Base-by-base conservation (phyloP, 805 yeast species). In the Blastobotrys chiropterorum region DNA sequence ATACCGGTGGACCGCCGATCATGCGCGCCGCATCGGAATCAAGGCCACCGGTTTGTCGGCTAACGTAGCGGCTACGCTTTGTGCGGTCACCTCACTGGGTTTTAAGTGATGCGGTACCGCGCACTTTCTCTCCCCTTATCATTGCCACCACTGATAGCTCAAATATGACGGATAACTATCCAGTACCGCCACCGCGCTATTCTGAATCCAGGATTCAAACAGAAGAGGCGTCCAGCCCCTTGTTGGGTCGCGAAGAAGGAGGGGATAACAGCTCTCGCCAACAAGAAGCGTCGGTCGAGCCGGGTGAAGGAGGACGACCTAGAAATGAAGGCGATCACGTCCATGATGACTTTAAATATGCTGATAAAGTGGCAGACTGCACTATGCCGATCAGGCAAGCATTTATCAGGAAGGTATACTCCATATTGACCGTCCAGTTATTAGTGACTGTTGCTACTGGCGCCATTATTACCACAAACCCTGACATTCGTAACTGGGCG, bases 351-450 rank as follows among this genome's bases (percentile, higher is more conserved):
- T 89, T 88, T 79, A 89, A 88, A 66, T 87, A 83, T 67, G 80
- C 85, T 38, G 85, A 85, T 4, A 77, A 79, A 49, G 95, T 89
- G 20, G 80, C 89, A 2, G 82, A 85, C 31, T 87, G 96, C 68
- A 86, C 85, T 53, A 70, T 86, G 48, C 80, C 85, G 14, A 74
- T 89, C 40, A 80, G 96, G 59, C 86, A 84, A 57, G 76, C 82
- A 65, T 89, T 89, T 60, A 72, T 86, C 59, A 77, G 90, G 53
- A 86, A 85, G 63, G 97, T 89, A 6, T 90, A 88, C 67, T 72
- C 88, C 3, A 74, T 90, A 46, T 73, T 89, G 47, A 67, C 82
- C 11, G 68, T 76, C 3, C 97, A 89, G 67, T 64, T 89, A 38
- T 65, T 81, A 30, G 68, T 73, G 26, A 87, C 96, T 0, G 74